Evolutionary conservation across 805 yeast genomes (phyloP), one percentile per base, ranked within the genome.

Genomic region (Candida sphagnicola): DNA sequence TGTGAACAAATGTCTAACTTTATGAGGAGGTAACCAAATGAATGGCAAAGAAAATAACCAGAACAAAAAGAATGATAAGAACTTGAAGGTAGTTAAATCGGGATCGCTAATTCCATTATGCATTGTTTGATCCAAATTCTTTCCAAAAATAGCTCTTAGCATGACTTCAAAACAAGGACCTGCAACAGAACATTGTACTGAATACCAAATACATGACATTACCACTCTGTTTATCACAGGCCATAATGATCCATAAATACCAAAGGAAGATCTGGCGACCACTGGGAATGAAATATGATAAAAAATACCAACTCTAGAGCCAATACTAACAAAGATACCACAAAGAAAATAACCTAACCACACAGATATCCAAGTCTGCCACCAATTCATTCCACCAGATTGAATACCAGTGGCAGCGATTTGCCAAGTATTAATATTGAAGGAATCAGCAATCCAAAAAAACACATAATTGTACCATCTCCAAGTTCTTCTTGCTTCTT

Each of bases 361-460:
- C 18, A 88, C 93, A 1, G 93, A 77, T 28, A 88, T 63, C 95
- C 95, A 88, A 10, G 85, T 80, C 55, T 82, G 89, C 95, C 95
- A 88, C 95, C 95, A 87, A 13, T 82, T 75, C 61, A 88, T 65
- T 8, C 93, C 93, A 16, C 80, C 77, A 38, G 72, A 68, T 41
- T 84, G 82, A 25, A 67, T 61, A 51, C 95, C 95, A 0, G 95
- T 84, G 6, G 91, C 80, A 2, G 95, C 95, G 50, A 88, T 86
- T 67, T 85, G 89, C 88, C 91, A 87, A 4, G 96, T 86, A 58
- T 85, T 87, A 55, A 88, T 79, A 62, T 88, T 88, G 66, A 88
- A 85, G 23, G 95, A 80, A 57, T 88, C 96, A 0, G 95, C 88
- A 41, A 88, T 60, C 96, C 96, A 88, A 51, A 85, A 84, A 46